Evolutionary conservation across 768 basidiomycete species (phyloP).

Genomic region (Gyrodon lividus): DNA sequence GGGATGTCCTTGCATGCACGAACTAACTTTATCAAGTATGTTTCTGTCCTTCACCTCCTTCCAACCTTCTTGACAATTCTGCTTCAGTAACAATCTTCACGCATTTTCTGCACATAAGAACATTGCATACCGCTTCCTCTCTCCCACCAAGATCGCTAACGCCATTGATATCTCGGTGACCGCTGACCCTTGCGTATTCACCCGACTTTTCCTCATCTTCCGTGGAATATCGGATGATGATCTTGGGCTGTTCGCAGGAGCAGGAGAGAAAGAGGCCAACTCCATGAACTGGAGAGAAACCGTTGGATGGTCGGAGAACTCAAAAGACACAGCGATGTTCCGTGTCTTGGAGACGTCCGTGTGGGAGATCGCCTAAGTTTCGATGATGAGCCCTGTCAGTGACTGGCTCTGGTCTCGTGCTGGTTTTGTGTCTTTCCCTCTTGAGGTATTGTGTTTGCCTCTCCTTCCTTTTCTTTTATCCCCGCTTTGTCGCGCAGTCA

Average conservation of each 20-base stretch:
- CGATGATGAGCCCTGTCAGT: background rate
- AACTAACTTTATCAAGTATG: conserved; percentile 78
- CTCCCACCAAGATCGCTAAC: conserved; percentile 73
- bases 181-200: conserved; percentile 76
- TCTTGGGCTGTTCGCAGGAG: conserved; percentile 65
- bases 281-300: conserved; percentile 76
- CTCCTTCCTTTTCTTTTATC: conserved; percentile 8
- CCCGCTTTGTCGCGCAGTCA: conserved; percentile 5
- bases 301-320: conserved; percentile 79
- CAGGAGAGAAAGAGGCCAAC: conserved; percentile 87
- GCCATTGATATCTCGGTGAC: conserved; percentile 90
- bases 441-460: conserved; percentile 3
- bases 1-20: conserved; percentile 82
- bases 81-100: conserved; percentile 67
- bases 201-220: conserved; percentile 83
- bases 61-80: conserved; percentile 1
- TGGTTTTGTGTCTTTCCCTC: conserved; percentile 4
- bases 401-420: conserved; percentile 16
- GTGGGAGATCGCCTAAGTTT: conserved; percentile 58
- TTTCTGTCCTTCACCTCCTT: conserved; percentile 10
- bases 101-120: conserved; percentile 77
- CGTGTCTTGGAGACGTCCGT: conserved; percentile 79
- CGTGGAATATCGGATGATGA: conserved; percentile 83
- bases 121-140: conserved; percentile 87
- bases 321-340: conserved; percentile 72